Base-by-base conservation (phyloP, 2,329 filamentous ascomycete species). In the Colletotrichum sp. region DNA sequence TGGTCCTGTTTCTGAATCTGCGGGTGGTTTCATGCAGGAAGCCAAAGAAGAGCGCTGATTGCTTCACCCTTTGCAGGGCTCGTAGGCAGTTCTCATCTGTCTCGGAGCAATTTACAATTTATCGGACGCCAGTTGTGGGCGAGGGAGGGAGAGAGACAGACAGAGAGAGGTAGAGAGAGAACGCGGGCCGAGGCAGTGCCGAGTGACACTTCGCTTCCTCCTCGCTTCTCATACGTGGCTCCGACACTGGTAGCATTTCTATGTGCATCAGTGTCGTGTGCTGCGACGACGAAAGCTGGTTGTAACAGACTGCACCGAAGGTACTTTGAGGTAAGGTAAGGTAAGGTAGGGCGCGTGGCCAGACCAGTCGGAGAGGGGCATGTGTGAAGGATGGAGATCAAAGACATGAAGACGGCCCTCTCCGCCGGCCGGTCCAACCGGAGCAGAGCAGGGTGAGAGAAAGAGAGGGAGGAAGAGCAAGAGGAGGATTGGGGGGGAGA, bases 1-100 rank as follows among this genome's bases (percentile, higher is more conserved):
- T 64, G 39, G 63, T 28, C 72, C 63, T 36, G 74, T 75, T 75
- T 75, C 74, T 66, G 48, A 75, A 68, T 73, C 64, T 74, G 74
- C 66, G 64, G 59, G 70, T 52, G 32, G 70, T 65, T 59, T 59
- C 36, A 74, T 76, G 75, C 75, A 75, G 55, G 48, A 60, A 71
- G 71, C 71, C 66, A 55, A 63, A 32, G 44, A 32, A 30, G 66
- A 30, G 34, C 39, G 48, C 62, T 75, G 75, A 75, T 71, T 67
- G 75, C 30, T 28, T 34, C 24, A 6, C 48, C 48, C 59, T 62
- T 70, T 22, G 48, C 26, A 60, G 60, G 24, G 22, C 18, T 71
- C 67, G 60, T 62, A 75, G 72, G 65, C 60, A 39, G 30, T 22
- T 52, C 13, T 65, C 70, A 75, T 69, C 39, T 74, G 70, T 68